phyloP scores from a whole-genome alignment of 108 stramenopile species.

The Aurantiochytrium sp. region DNA sequence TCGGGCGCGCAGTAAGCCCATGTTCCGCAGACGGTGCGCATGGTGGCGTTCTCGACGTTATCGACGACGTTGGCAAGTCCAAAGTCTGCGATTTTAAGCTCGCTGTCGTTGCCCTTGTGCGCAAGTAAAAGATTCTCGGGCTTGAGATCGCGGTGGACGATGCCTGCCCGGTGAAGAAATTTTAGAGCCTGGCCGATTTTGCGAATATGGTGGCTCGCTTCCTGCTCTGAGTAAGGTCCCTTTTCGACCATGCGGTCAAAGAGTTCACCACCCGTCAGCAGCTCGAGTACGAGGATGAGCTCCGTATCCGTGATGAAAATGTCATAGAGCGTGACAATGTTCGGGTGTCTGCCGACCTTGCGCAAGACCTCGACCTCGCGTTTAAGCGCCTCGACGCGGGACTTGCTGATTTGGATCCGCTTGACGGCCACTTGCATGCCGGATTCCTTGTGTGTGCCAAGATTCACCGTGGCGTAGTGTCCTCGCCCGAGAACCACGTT shows the following conservation, averaged over 20 bases:
- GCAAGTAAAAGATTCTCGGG: slow-evolving; percentile 32
- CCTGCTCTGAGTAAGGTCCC: slow-evolving; percentile 64
- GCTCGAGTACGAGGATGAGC: slow-evolving; percentile 68
- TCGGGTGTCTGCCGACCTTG: not conserved
- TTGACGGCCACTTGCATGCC: not conserved
- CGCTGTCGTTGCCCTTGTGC: slow-evolving; percentile 40
- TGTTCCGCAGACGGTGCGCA: slow-evolving; percentile 31
- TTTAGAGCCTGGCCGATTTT: slow-evolving; percentile 23
- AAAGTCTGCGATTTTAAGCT: slow-evolving; percentile 96
- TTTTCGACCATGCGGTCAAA: slow-evolving; percentile 79
- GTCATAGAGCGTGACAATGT: not conserved
- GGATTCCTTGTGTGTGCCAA: not conserved
- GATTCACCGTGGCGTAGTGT: not conserved
- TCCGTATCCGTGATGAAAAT: slow-evolving; percentile 14
- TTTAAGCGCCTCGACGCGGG: not conserved
- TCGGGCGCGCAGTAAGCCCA: slow-evolving; percentile 41
- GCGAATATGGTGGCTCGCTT: slow-evolving; percentile 34
- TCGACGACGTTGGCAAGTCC: slow-evolving; percentile 84
- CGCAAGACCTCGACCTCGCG: slow-evolving; percentile 3
- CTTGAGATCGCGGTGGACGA: slow-evolving; percentile 33
- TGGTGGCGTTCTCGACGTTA: slow-evolving; percentile 40
- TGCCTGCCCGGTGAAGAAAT: slow-evolving; percentile 9
- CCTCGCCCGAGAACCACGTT: not conserved
- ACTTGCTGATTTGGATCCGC: not conserved
- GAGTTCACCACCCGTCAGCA: slow-evolving; percentile 76